phyloP scores from a whole-genome alignment of 108 stramenopile species.

The Cyclotella baltica region DNA sequence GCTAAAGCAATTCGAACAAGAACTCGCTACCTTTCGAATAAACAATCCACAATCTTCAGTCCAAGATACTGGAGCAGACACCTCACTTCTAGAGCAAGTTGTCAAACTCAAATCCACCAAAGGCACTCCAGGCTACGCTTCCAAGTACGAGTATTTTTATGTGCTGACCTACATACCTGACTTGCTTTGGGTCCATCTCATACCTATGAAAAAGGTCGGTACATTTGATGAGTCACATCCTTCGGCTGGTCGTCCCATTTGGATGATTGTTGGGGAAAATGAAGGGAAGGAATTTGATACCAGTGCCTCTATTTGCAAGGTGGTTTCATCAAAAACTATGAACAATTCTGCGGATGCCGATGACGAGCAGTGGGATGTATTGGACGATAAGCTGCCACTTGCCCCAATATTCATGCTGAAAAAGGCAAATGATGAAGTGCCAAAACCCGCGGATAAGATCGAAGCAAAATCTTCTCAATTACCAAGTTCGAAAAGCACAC shows the following conservation, averaged over 20 bases:
- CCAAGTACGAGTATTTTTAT: constrained; percentile 61
- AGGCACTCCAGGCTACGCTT: constrained; percentile 47
- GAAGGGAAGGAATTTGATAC: constrained; percentile 87
- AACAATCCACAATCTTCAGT: constrained; percentile 34
- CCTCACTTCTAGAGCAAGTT: constrained; percentile 80
- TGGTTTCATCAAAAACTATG: constrained; percentile 63
- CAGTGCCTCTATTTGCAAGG: constrained; percentile 67
- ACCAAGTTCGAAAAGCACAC: not conserved
- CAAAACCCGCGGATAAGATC: not conserved
- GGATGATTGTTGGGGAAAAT: constrained; percentile 76
- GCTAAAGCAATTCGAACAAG: constrained; percentile 49
- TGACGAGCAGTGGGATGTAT: constrained; percentile 89
- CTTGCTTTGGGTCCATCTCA: constrained; percentile 87
- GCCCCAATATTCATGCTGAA: constrained; percentile 17
- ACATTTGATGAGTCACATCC: constrained; percentile 68
- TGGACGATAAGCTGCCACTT: constrained; percentile 33
- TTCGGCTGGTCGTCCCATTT: constrained; percentile 73
- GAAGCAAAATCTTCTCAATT: not conserved
- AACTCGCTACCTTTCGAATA: constrained; percentile 43
- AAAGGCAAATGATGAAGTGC: not conserved
- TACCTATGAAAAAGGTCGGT: constrained; percentile 80
- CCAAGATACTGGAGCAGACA: constrained; percentile 28
- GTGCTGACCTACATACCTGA: constrained; percentile 90
- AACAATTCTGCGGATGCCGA: constrained; percentile 84
- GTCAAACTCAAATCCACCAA: constrained; percentile 64